Evolutionary conservation across 1,284 basidiomycete genomes (phyloP), one percentile per base, ranked within the genome.

Genomic region (Cryptococcus sp.): DNA sequence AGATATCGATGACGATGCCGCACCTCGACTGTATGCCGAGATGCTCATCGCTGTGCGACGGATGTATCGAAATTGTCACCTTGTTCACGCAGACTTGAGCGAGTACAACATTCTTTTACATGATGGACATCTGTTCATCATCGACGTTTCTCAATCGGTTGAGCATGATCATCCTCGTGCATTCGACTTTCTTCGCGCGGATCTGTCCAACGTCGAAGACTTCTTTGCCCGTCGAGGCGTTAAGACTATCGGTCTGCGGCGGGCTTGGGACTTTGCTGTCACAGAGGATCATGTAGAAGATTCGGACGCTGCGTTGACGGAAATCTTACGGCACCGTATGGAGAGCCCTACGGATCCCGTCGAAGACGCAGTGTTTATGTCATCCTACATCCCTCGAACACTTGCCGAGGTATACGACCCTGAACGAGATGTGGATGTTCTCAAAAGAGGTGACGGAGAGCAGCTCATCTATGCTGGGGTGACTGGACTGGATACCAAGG

Each of bases 141-240:
- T 99, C 78, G 96, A 99, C 75, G 96, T 99, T 59, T 96, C 93
- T 3, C 96, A 99, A 78, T 93, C 91, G 54, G 95, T 99, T 44
- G 96, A 99, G 73, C 94, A 98, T 71, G 95, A 99, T 77, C 96
- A 99, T 72, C 95, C 95, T 0, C 83, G 88, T 40, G 92, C 93
- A 0, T 96, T 93, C 73, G 95, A 99, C 77, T 99, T 99, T 78
- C 82, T 99, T 47, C 87, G 95, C 29, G 87, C 84, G 43, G 96
- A 99, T 77, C 84, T 99, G 50, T 87, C 86, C 65, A 98, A 99
- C 75, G 82, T 95, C 41, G 93, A 98, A 63, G 92, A 93, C 43
- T 99, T 91, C 77, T 99, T 98, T 76, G 81, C 83, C 1, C 82
- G 86, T 60, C 83, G 87, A 22, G 75, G 72, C 2, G 87, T 89